Conservation (phyloP, 129 eudicot genomes). For the Daucus carota region DNA sequence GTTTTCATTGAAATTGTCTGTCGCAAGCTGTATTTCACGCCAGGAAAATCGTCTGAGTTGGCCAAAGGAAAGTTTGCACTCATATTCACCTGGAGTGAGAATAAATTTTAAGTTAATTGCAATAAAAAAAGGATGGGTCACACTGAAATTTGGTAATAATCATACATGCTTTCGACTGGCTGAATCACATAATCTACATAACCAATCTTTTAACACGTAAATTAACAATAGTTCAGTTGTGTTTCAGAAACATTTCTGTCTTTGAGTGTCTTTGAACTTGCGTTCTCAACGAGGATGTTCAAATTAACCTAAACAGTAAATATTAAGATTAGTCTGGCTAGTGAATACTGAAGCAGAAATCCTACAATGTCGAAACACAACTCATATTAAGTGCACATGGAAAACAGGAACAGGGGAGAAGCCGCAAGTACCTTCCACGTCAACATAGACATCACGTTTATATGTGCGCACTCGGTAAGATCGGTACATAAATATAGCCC, state of each 20-base stretch:
- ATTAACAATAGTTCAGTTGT: neutral
- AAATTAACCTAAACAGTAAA: neutral
- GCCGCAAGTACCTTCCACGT: constrained; percentile 66
- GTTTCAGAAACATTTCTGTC: neutral
- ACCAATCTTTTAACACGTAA: neutral
- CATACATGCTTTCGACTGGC: neutral
- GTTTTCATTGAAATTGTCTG: constrained; percentile 66
- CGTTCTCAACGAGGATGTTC: neutral
- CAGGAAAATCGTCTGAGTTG: constrained; percentile 82
- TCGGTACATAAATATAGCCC: constrained; percentile 43
- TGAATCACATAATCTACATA: neutral
- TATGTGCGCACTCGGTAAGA: constrained; percentile 28
- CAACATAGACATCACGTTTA: constrained; percentile 55
- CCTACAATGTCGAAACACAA: neutral
- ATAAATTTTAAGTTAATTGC: neutral
- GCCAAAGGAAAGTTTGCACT: constrained; percentile 59
- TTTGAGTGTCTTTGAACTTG: neutral
- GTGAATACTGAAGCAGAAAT: neutral
- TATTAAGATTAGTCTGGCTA: neutral
- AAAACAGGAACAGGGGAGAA: neutral
- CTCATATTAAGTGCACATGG: neutral
- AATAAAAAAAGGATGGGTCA: neutral
- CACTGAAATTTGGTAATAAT: neutral
- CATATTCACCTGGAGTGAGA: constrained; percentile 57
- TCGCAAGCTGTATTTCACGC: constrained; percentile 87